A percentile compares a stretch with the other conserved stretches of the same genome.
Conservation (phyloP, 2,329 filamentous ascomycete genomes). For the Monascus ruber region DNA sequence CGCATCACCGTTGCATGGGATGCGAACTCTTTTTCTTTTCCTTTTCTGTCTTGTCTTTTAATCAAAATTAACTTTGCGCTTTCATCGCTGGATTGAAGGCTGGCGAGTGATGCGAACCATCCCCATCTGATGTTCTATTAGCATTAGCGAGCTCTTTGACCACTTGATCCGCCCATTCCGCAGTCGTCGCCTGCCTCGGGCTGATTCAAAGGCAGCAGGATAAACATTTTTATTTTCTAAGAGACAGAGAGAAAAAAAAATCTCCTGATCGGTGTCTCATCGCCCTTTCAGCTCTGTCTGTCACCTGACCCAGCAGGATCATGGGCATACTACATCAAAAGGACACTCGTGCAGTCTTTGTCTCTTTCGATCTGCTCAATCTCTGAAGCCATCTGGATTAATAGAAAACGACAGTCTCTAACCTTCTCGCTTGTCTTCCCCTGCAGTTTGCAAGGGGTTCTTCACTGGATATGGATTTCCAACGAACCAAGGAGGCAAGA, state of each 20-base stretch:
- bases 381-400: too few species aligned
- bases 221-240: slow-evolving; percentile 4
- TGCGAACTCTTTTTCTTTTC: slow-evolving; percentile 5
- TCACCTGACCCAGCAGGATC: too few species aligned
- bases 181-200: slow-evolving; percentile 8
- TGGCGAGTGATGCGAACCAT: too few species aligned
- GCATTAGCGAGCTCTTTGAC: too few species aligned
- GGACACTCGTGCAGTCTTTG: too few species aligned
- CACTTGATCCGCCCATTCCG: too few species aligned
- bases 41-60: slow-evolving; percentile 2
- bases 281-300: too few species aligned
- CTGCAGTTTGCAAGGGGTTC: too few species aligned
- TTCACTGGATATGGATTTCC: slow-evolving; percentile 23
- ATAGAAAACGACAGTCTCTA: too few species aligned
- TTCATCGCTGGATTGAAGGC: not conserved
- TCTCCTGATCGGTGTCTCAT: slow-evolving; percentile 1
- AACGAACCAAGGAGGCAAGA: slow-evolving; percentile 29
- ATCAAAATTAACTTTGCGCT: slow-evolving; percentile 4
- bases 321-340: slow-evolving; percentile 1
- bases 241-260: slow-evolving; percentile 9
- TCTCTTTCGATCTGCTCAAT: too few species aligned
- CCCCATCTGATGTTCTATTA: too few species aligned
- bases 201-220: not conserved
- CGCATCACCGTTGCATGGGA: slow-evolving; percentile 1
- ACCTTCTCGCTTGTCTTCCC: too few species aligned